Conservation (phyloP, 257 asterid genomes). For the Anisodus acutangulus region DNA sequence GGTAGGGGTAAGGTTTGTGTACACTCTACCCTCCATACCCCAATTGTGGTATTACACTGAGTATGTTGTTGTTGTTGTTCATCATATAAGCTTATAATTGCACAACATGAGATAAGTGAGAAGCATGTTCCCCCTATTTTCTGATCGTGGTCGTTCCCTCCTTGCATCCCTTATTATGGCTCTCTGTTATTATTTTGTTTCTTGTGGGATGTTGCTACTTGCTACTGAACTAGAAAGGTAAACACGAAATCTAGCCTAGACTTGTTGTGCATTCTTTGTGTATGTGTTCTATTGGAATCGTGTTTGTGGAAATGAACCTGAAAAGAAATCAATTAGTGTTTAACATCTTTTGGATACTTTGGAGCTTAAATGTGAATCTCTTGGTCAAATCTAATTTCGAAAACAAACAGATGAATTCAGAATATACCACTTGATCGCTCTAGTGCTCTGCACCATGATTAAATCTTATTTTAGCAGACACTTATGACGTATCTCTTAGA, state of each 20-base stretch:
- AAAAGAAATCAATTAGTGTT: background rate
- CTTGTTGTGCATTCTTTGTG: background rate
- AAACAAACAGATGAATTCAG: background rate
- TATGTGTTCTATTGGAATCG: background rate
- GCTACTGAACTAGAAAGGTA: background rate
- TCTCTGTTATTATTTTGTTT: slow-evolving; percentile 6
- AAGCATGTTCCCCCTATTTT: background rate
- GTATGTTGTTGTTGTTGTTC: too few species aligned
- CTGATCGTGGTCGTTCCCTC: background rate
- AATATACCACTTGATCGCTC: background rate
- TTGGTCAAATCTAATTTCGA: background rate
- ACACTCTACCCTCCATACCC: too few species aligned
- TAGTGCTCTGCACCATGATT: background rate
- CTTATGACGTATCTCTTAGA: too few species aligned
- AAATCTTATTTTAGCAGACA: background rate
- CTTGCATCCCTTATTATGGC: background rate
- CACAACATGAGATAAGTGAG: background rate
- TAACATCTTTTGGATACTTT: background rate
- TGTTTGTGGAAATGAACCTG: background rate
- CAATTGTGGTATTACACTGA: too few species aligned
- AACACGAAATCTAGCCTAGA: background rate
- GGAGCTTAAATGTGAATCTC: background rate
- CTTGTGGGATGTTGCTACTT: background rate
- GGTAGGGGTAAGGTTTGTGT: too few species aligned
- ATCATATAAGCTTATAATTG: background rate